Evolutionary conservation across 148 eudicot genomes (phyloP).

Genomic region (Rheum nobile): DNA sequence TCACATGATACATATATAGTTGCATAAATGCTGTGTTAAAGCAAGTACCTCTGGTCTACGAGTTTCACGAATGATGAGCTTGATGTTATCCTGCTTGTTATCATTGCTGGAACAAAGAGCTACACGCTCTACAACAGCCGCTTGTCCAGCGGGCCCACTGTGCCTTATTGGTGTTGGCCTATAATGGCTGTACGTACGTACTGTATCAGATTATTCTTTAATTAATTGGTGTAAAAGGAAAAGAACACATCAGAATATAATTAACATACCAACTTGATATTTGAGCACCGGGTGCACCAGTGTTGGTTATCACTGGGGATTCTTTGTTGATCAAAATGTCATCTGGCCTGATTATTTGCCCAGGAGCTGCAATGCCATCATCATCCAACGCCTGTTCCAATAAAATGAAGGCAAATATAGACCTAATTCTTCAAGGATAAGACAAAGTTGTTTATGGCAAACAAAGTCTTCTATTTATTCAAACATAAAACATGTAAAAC

Average conservation of each 20-base stretch:
- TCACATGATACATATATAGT: too few relatives aligned
- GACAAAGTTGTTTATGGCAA: neutral
- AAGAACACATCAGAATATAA: too few relatives aligned
- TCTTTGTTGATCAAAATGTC: constrained; percentile 73
- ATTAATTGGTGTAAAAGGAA: too few relatives aligned
- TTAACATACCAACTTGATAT: constrained; percentile 38
- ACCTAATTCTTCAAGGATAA: neutral
- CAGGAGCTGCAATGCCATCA: constrained; percentile 95
- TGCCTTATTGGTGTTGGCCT: constrained; percentile 35
- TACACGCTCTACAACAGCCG: constrained; percentile 77
- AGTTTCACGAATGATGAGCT: constrained; percentile 78
- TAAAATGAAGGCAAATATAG: neutral
- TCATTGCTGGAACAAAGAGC: constrained; percentile 53
- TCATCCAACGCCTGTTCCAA: constrained; percentile 59
- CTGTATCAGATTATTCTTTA: neutral
- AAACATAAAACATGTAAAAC: neutral
- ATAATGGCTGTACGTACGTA: constrained; percentile 35
- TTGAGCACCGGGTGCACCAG: constrained; percentile 7
- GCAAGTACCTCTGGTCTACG: constrained; percentile 99
- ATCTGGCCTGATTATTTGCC: constrained; percentile 62
- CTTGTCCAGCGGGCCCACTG: constrained; percentile 68
- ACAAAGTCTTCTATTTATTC: too few relatives aligned
- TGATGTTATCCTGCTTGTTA: constrained; percentile 40
- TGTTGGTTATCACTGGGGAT: constrained; percentile 40
- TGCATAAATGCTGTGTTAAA: too few relatives aligned